Conservation (phyloP, 169 alveolate genomes). For the Perkinsus olseni region DNA sequence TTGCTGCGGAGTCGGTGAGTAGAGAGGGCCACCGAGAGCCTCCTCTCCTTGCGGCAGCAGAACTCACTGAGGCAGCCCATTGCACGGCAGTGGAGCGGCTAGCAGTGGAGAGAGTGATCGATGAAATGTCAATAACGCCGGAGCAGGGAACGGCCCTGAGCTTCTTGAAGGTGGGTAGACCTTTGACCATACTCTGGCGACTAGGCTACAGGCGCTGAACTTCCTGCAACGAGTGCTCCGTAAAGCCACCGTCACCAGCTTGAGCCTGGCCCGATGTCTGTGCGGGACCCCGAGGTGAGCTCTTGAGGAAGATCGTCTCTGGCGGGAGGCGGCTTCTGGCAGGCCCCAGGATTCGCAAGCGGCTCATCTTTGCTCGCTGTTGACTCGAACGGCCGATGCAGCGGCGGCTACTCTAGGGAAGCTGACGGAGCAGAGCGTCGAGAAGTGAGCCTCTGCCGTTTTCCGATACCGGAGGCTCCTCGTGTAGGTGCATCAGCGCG, state of each 20-base stretch:
- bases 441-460: not conserved
- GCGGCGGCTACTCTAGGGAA: not conserved
- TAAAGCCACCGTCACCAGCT: not conserved
- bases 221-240: not conserved
- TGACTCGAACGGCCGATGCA: not conserved
- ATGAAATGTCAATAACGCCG: not conserved
- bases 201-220: not conserved
- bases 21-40: not conserved
- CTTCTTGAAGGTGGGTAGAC: not conserved
- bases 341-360: not conserved
- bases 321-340: not conserved
- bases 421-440: not conserved
- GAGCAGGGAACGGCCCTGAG: not conserved
- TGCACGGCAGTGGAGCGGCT: not conserved
- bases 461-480: not conserved
- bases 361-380: not conserved
- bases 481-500: not conserved
- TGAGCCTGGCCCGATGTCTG: not conserved
- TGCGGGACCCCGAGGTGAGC: not conserved
- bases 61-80: not conserved
- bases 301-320: not conserved
- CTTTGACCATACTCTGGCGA: not conserved
- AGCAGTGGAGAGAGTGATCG: not conserved
- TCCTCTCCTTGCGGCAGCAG: not conserved
- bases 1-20: not conserved